Conservation (phyloP, 257 asterid species). For the Solanum pinnatisectum region DNA sequence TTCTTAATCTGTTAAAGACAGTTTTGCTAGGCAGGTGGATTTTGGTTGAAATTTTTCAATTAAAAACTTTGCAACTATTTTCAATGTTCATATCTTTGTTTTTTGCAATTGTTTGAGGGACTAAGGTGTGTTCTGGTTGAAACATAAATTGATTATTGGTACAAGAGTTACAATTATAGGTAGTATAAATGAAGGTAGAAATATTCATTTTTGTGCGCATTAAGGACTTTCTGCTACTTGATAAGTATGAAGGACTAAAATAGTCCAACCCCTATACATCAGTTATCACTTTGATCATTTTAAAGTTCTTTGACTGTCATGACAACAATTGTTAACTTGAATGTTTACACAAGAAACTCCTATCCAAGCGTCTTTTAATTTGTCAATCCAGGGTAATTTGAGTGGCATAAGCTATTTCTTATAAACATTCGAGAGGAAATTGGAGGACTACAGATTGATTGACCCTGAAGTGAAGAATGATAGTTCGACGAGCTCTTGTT, state of each 20-base stretch:
- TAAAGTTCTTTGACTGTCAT: neutral
- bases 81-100: neutral
- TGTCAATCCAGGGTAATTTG: neutral
- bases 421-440: neutral
- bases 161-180: neutral
- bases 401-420: neutral
- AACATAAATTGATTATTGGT: neutral
- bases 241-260: neutral
- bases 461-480: neutral
- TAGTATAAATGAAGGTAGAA: neutral
- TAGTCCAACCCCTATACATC: neutral
- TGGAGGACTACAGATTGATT: neutral
- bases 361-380: too few species aligned
- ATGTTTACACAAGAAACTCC: neutral
- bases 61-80: neutral
- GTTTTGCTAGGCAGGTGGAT: neutral
- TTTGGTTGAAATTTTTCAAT: neutral
- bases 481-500: neutral
- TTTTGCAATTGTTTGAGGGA: neutral
- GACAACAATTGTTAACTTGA: too few species aligned
- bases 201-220: too few species aligned
- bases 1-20: neutral
- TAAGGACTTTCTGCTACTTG: too few species aligned
- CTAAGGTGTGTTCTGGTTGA: neutral
- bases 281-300: neutral